Evolutionary conservation across 2,329 filamentous ascomycete species (phyloP).

Genomic region (Trichocomaceae sp.): DNA sequence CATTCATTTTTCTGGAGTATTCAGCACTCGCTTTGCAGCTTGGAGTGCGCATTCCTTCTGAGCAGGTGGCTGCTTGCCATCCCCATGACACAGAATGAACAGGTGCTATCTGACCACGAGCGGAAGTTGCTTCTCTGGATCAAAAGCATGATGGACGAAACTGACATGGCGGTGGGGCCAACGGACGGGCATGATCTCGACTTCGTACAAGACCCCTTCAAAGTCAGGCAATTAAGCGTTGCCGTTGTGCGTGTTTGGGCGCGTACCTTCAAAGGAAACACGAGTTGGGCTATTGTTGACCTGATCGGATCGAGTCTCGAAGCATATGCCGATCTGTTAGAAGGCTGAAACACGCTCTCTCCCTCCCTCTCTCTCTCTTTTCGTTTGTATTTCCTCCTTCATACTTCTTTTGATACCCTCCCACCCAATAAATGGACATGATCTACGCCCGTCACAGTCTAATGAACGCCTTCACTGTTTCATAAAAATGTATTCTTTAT

Average conservation of each 20-base stretch:
- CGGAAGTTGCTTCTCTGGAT: conserved; percentile 43
- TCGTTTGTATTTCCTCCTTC: neutral
- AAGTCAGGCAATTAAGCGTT: conserved; percentile 41
- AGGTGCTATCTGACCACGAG: conserved; percentile 42
- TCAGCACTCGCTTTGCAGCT: conserved; percentile 48
- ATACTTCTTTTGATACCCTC: conserved; percentile 5
- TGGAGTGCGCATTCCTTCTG: conserved; percentile 48
- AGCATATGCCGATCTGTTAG: conserved; percentile 41
- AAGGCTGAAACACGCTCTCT: conserved; percentile 20
- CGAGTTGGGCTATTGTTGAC: conserved; percentile 44
- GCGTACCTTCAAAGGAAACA: conserved; percentile 42
- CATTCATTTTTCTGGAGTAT: conserved; percentile 52
- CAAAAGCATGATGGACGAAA: conserved; percentile 46
- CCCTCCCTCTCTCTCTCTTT: neutral
- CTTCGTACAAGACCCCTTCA: conserved; percentile 38
- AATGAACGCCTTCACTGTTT: neutral
- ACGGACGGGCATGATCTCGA: conserved; percentile 35
- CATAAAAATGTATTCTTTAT: conserved; percentile 1
- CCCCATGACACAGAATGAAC: conserved; percentile 37
- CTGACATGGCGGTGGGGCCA: conserved; percentile 40
- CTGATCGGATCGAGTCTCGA: conserved; percentile 42
- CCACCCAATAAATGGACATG: neutral
- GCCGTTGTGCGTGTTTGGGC: conserved; percentile 45
- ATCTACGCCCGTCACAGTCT: neutral
- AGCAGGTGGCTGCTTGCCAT: conserved; percentile 43